phyloP scores from a whole-genome alignment of 106 monocot genomes.

The Dendrobium officinale region DNA sequence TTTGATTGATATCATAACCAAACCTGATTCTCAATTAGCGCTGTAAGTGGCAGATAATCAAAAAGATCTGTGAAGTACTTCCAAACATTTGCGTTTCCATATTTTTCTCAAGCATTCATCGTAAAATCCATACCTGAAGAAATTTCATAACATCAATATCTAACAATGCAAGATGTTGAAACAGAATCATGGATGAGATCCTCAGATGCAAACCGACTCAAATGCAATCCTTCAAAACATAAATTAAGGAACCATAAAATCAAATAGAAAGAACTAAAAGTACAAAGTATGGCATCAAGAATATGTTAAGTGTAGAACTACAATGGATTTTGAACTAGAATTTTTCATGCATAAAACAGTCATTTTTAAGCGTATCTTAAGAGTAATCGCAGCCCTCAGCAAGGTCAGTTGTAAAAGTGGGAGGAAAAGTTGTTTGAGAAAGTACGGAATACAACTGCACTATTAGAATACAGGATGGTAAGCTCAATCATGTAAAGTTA shows the following conservation, averaged over 20 bases:
- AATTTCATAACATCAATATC: constrained; percentile 2
- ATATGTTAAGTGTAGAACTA: too few relatives aligned
- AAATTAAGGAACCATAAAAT: background rate
- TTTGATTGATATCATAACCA: constrained; percentile 1
- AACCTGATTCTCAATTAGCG: constrained; percentile 91
- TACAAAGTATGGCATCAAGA: too few relatives aligned
- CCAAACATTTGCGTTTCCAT: constrained; percentile 98
- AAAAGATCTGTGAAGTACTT: constrained; percentile 92
- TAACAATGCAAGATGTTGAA: background rate
- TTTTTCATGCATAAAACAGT: background rate
- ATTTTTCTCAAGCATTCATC: constrained; percentile 96
- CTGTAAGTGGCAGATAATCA: constrained; percentile 88
- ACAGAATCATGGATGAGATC: background rate
- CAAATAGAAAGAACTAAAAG: background rate
- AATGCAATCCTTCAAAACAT: background rate
- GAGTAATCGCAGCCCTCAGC: background rate
- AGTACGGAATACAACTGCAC: too few relatives aligned
- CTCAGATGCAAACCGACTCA: background rate
- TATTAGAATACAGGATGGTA: too few relatives aligned
- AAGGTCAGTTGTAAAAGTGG: background rate
- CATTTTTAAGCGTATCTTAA: background rate
- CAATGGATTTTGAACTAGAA: background rate
- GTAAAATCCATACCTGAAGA: constrained; percentile 81
- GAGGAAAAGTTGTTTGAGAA: background rate
- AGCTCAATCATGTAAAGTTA: too few relatives aligned